Conservation (phyloP, 2,329 filamentous ascomycete genomes). For the Byssothecium circinans region DNA sequence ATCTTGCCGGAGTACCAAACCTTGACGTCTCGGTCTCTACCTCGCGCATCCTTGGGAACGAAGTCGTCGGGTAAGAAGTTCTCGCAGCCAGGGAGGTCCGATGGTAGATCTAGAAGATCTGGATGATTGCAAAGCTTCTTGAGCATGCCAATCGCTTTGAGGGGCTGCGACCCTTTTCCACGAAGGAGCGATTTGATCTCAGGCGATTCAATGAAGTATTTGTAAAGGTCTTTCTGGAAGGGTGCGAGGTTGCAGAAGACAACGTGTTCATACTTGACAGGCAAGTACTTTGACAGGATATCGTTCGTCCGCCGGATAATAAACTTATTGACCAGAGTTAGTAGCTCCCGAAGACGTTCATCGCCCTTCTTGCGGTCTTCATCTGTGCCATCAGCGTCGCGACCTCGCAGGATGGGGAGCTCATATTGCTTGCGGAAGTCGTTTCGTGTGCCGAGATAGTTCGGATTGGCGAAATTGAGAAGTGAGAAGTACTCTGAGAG, state of each 20-base stretch:
- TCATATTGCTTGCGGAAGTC: conserved; percentile 96
- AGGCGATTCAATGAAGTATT: conserved; percentile 94
- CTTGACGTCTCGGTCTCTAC: conserved; percentile 88
- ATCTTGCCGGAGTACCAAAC: conserved; percentile 98
- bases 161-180: conserved; percentile 91
- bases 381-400: conserved; percentile 87
- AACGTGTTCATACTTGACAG: conserved; percentile 98
- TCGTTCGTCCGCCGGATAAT: conserved; percentile 98
- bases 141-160: conserved; percentile 94
- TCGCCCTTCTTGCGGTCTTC: conserved; percentile 80
- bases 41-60: conserved; percentile 81
- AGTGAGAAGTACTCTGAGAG: conserved; percentile 97
- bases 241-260: conserved; percentile 95
- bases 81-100: conserved; percentile 87
- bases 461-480: conserved; percentile 94
- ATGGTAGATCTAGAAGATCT: conserved; percentile 79
- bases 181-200: conserved; percentile 89
- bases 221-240: conserved; percentile 92
- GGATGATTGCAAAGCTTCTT: conserved; percentile 99
- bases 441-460: conserved; percentile 80
- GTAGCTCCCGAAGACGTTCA: conserved; percentile 77
- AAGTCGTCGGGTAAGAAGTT: conserved; percentile 81
- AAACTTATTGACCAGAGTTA: conserved; percentile 91
- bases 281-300: conserved; percentile 94
- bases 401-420: conserved; percentile 84